Base-by-base conservation (phyloP, 176 grass and related monocot genomes). In the Hyparrhenia diplandra region DNA sequence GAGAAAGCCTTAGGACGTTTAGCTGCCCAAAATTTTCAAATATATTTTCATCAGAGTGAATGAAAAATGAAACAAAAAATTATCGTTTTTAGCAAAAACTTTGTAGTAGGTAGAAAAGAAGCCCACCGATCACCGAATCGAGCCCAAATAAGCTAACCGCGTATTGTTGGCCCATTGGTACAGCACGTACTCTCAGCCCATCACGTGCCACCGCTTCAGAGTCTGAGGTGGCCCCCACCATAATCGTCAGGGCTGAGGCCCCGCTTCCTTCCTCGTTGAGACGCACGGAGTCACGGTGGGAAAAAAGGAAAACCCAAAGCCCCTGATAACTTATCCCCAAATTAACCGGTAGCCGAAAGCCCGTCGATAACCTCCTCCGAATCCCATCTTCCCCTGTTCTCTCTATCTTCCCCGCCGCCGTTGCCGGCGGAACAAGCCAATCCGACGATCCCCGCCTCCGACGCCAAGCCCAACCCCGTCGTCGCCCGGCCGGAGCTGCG, bases 241-340 rank as follows among this genome's bases (percentile, higher is more conserved):
- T 6, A 21, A 51, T 2, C 27, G 28, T 46, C 20, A 49, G 43
- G 43, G 43, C 43, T 47, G 39, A 13, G 16, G 16, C 57, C 4
- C 31, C n/a, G n/a, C n/a, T n/a, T n/a, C n/a, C n/a, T n/a, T n/a
- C n/a, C n/a, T n/a, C n/a, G n/a, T n/a, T n/a, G n/a, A n/a, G n/a
- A n/a, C n/a, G n/a, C n/a, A n/a, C n/a, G n/a, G n/a, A n/a, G n/a
- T 32, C 31, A 32, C 31, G 31, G 40, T 24, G 2, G 51, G 20
- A 55, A 8, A 4, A 41, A 45, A 3, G 51, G 39, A 29, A 75
- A 78, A 23, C 61, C 71, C 62, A 24, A 79, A 67, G 17, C 20
- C 76, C 76, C 13, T 8, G 77, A 54, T 67, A 79, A 67, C 77
- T 79, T 52, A 52, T 67, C 62, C 57, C 21, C 63, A 25, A 80